Evolutionary conservation across 2,329 filamentous ascomycete species (phyloP), one percentile per base, ranked within the genome.

Genomic region (Arthrobotrys conoides): DNA sequence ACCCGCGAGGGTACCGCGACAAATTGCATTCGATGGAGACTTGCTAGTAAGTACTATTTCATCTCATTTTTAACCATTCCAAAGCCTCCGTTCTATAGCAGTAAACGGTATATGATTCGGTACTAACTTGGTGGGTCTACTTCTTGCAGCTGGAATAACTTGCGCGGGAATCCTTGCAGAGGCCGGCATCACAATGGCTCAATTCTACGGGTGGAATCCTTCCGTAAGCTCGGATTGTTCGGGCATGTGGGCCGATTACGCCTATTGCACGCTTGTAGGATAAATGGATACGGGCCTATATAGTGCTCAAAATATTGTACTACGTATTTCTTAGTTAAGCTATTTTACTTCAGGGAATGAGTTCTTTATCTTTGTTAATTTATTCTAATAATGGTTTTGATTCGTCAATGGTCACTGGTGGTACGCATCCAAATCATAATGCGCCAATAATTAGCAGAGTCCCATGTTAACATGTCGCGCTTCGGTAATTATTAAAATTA

Each of bases 191-290:
- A 81, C 81, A 6, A 73, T 82, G 16, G 79, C 71, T 14, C 65
- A 81, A 61, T 80, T 82, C 46, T 80, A 67, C 14, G 33, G 18
- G 20, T 81, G 75, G 57, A 81, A 82, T 49, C 67, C 80, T 20
- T 71, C 69, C 20, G 73, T 82, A 20, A 67, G 79, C 12, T 63
- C 72, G 8, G 76, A 82, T 46, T 81, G 80, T 59, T 53, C 51
- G 9, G 63, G 46, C 18, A 75, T 82, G 14, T 81, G 80, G 80
- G 16, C 71, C 38, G 51, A 61, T 70, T 70, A 70, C 24, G 66
- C 66, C 12, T 70, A 70, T 61, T 70, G 66, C 41, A 67, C 65
- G 36, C 53, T 16, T 36, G 51, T 48, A 18, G 65, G 49, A 51
- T 67, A 68, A 59, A 59, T n/a, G 16, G 36, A 33, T 57, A 48